These are phyloP conservation scores for Lecanoromycetidae sp. DNA, from an alignment of 2,329 filamentous ascomycete genomes.

Conservation along the genomic window DNA sequence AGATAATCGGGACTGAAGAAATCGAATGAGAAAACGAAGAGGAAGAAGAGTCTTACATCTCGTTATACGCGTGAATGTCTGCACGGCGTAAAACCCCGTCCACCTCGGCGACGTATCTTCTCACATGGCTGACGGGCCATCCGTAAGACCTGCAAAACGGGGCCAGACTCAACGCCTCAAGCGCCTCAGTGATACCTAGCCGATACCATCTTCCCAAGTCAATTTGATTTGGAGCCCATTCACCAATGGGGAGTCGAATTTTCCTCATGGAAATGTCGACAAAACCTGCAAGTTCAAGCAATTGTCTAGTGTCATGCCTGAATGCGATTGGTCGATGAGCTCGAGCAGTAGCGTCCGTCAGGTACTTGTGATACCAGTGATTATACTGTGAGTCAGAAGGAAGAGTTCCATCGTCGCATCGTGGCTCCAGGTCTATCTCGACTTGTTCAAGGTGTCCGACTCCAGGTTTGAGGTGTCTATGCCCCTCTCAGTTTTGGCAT, in stretches of 20 bases:
- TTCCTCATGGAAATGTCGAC: conserved; percentile 62
- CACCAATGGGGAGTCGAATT: conserved; percentile 59
- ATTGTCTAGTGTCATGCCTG: conserved; percentile 41
- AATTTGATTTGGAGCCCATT: conserved; percentile 36
- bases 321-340: conserved; percentile 52
- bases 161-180: conserved; percentile 61
- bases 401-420: conserved; percentile 55
- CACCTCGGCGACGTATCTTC: conserved; percentile 49
- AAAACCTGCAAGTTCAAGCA: conserved; percentile 62
- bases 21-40: not conserved
- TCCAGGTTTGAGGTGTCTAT: conserved; percentile 65
- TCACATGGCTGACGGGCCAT: conserved; percentile 52
- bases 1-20: too few species aligned
- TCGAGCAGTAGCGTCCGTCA: conserved; percentile 56
- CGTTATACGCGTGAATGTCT: conserved; percentile 60
- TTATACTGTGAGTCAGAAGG: conserved; percentile 45
- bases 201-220: conserved; percentile 76
- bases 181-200: conserved; percentile 57
- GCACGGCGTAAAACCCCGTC: conserved; percentile 57
- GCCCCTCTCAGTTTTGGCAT: not conserved
- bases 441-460: conserved; percentile 72
- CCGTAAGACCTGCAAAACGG: conserved; percentile 52
- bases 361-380: conserved; percentile 53
- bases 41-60: conserved; percentile 50
- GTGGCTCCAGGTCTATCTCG: conserved; percentile 73